These are phyloP conservation scores for Wickerhamiella azyma DNA, from an alignment of 805 yeast species.

Conservation along the genomic window DNA sequence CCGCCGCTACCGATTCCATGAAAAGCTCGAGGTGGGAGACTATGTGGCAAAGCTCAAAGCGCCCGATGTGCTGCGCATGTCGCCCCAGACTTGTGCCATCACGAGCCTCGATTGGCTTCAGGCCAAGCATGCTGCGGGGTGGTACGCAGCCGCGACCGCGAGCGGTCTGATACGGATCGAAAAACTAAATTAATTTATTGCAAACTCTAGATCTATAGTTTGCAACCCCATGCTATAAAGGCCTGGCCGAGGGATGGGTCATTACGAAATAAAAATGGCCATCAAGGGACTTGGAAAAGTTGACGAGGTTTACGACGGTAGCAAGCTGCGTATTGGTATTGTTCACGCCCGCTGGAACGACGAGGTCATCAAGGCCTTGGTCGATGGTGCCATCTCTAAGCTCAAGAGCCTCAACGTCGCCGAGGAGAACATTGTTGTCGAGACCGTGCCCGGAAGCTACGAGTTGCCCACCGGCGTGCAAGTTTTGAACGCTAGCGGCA, in stretches of 20 bases:
- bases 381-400: conserved; percentile 57
- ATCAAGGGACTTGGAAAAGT: conserved; percentile 66
- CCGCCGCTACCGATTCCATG: conserved; percentile 31
- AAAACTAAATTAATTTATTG: conserved; percentile 8
- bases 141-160: conserved; percentile 40
- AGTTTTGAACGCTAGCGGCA: conserved; percentile 19
- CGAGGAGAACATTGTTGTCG: conserved; percentile 62
- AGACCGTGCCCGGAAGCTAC: conserved; percentile 88
- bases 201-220: not conserved
- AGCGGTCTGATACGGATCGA: conserved; percentile 37
- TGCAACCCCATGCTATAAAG: not conserved
- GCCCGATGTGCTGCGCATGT: conserved; percentile 20
- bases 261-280: conserved; percentile 10
- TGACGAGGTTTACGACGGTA: conserved; percentile 53
- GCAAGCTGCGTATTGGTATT: conserved; percentile 57
- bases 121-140: conserved; percentile 29
- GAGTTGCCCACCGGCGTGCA: conserved; percentile 80
- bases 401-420: conserved; percentile 53
- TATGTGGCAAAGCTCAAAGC: conserved; percentile 21
- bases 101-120: conserved; percentile 46
- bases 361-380: conserved; percentile 61
- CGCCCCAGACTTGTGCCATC: conserved; percentile 39
- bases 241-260: not conserved
- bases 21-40: conserved; percentile 26
- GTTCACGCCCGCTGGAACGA: conserved; percentile 95